Evolutionary conservation across 2,329 filamentous ascomycete genomes (phyloP).

Genomic region (Alternaria incomplexa): DNA sequence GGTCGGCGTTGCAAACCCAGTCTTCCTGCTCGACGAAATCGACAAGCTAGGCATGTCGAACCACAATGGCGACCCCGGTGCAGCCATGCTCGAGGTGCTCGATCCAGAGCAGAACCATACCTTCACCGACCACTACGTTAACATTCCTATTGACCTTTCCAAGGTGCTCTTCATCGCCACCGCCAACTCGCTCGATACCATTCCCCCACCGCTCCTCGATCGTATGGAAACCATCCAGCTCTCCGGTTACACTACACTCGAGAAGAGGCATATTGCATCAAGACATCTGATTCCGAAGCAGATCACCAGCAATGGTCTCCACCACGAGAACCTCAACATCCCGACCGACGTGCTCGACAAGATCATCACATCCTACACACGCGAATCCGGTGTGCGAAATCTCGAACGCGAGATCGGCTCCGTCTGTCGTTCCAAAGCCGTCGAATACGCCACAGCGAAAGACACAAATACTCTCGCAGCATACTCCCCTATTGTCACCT

Average conservation of each 20-base stretch:
- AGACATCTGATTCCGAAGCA: constrained; percentile 97
- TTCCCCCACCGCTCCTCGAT: constrained; percentile 90
- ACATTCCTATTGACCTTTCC: constrained; percentile 92
- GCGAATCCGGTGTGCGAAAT: constrained; percentile 94
- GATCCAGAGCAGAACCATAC: constrained; percentile 96
- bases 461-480: constrained; percentile 68
- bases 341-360: constrained; percentile 87
- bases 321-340: constrained; percentile 75
- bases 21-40: constrained; percentile 95
- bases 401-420: constrained; percentile 94
- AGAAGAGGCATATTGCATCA: constrained; percentile 93
- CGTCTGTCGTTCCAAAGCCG: constrained; percentile 84
- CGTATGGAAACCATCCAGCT: constrained; percentile 96
- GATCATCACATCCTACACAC: constrained; percentile 95
- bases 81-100: constrained; percentile 96
- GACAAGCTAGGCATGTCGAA: constrained; percentile 94
- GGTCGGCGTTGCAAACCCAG: constrained; percentile 92
- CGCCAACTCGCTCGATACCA: constrained; percentile 92
- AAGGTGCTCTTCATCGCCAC: constrained; percentile 98
- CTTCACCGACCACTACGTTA: constrained; percentile 96
- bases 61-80: constrained; percentile 93
- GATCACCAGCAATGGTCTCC: constrained; percentile 85
- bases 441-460: constrained; percentile 89
- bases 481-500: constrained; percentile 75
- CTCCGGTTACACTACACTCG: constrained; percentile 93